Percentiles rank a stretch among this genome's conserved stretches.
Conservation (phyloP, 345 rosid genomes). For the Dipteronia dyeriana region DNA sequence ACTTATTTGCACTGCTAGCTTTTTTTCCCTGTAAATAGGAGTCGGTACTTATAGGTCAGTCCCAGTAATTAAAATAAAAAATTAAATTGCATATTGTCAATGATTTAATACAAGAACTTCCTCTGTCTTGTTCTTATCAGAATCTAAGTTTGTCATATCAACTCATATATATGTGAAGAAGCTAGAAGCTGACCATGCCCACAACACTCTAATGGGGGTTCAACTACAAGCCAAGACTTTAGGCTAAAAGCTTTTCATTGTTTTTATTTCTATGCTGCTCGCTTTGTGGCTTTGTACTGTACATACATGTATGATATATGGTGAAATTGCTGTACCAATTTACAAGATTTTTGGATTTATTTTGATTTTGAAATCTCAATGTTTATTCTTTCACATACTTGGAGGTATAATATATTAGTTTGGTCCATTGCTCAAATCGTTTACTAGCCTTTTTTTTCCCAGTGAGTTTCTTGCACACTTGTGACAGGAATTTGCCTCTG, state of each 20-base stretch:
- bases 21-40: too few relatives aligned
- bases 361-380: neutral
- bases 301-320: neutral
- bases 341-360: neutral
- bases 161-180: constrained; percentile 9
- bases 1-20: constrained; percentile 5
- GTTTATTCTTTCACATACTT: neutral
- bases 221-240: constrained; percentile 3
- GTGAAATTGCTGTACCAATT: neutral
- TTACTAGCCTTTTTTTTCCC: neutral
- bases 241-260: neutral
- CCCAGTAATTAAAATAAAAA: too few relatives aligned
- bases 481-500: neutral
- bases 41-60: too few relatives aligned
- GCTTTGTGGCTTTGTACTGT: too few relatives aligned
- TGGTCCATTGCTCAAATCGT: constrained; percentile 2
- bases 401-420: neutral
- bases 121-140: neutral
- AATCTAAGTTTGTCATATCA: constrained; percentile 12
- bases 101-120: neutral
- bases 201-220: constrained; percentile 12
- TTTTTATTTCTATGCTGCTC: neutral
- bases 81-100: too few relatives aligned
- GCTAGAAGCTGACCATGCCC: constrained; percentile 15
- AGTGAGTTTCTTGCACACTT: neutral